phyloP scores from a whole-genome alignment of 2,329 filamentous ascomycete genomes.

The Emmonsiellopsis sp. region DNA sequence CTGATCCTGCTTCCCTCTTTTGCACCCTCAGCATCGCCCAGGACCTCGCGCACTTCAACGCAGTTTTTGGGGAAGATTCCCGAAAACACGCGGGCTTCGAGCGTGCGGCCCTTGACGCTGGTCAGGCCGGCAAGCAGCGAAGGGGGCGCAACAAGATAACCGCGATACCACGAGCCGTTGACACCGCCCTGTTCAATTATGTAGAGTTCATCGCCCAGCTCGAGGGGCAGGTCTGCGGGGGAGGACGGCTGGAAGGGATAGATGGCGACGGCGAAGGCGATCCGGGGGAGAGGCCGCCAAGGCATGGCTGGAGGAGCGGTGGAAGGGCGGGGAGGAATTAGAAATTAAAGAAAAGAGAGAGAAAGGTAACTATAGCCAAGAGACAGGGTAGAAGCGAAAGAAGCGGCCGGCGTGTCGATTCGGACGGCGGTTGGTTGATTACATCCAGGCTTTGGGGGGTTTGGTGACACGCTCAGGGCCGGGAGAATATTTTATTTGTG shows the following conservation, averaged over 20 bases:
- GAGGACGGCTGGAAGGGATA: conserved; percentile 85
- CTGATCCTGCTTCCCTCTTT: conserved; percentile 13
- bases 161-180: conserved; percentile 85
- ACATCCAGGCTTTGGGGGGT: background rate
- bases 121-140: conserved; percentile 87
- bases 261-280: conserved; percentile 94
- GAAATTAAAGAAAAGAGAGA: background rate
- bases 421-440: background rate
- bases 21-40: conserved; percentile 58
- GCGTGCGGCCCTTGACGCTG: conserved; percentile 79
- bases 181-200: conserved; percentile 89
- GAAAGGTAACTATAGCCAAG: background rate
- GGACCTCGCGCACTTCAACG: conserved; percentile 86
- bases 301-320: conserved; percentile 53
- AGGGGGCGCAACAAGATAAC: conserved; percentile 89
- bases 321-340: background rate
- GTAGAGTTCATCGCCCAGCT: conserved; percentile 97
- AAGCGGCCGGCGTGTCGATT: background rate
- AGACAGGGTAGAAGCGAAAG: background rate
- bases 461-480: background rate
- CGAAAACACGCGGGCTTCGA: conserved; percentile 95
- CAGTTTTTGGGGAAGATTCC: conserved; percentile 94
- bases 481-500: background rate
- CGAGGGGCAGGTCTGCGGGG: conserved; percentile 85
- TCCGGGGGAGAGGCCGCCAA: conserved; percentile 93